Conservation (phyloP, 306 rosid species). For the Cicer yamashitae region DNA sequence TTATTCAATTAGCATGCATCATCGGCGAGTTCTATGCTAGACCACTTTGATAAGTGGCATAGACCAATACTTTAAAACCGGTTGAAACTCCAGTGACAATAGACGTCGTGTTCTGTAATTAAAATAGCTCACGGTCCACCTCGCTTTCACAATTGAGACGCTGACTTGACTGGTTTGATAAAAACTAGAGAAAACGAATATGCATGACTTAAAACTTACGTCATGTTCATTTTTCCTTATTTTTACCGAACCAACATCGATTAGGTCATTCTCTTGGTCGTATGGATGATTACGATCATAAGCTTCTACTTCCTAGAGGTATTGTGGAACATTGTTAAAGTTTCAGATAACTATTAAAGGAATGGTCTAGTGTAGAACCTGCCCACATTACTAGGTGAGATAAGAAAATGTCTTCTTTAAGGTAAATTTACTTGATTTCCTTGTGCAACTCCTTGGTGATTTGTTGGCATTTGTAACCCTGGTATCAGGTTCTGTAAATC, state of each 20-base stretch:
- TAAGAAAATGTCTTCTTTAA: neutral
- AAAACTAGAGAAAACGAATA: neutral
- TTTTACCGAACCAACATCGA: neutral
- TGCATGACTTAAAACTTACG: neutral
- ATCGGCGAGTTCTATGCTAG: neutral
- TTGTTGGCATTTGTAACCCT: neutral
- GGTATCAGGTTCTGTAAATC: conserved; percentile 42
- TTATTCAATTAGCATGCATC: neutral
- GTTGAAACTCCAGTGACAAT: neutral
- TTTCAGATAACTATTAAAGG: neutral
- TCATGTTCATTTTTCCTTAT: neutral
- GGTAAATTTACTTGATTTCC: neutral
- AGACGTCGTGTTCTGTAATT: neutral
- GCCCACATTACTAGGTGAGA: no score
- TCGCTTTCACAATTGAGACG: neutral
- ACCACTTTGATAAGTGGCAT: neutral
- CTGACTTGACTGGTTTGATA: neutral
- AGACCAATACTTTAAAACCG: neutral
- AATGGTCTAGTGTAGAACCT: neutral
- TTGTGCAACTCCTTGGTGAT: conserved; percentile 6
- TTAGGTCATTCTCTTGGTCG: neutral
- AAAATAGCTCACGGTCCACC: neutral
- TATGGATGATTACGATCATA: no score
- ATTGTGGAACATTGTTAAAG: neutral
- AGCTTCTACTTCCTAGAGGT: no score